Percentiles rank a stretch among this genome's conserved stretches.
Evolutionary conservation across 2,329 filamentous ascomycete species (phyloP).

Genomic region (Juglanconis oblonga): DNA sequence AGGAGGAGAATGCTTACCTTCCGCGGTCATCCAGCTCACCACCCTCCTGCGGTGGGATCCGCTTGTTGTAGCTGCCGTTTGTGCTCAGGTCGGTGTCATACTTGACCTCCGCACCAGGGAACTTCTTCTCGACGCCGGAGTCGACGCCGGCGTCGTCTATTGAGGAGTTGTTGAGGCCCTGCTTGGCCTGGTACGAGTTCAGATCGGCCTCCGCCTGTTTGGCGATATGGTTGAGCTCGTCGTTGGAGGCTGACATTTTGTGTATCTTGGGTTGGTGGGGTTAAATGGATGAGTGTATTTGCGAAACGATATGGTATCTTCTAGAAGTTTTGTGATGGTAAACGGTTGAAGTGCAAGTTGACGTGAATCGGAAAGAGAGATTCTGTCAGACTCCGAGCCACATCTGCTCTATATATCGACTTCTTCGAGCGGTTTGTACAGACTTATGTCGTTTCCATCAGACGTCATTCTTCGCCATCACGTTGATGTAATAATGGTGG

Average conservation of each 20-base stretch:
- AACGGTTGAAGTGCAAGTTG: no score
- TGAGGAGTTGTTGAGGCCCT: conserved; percentile 37
- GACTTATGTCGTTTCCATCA: background rate
- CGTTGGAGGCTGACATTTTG: conserved; percentile 21
- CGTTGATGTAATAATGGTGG: conserved; percentile 1
- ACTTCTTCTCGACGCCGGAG: conserved; percentile 39
- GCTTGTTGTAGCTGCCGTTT: conserved; percentile 43
- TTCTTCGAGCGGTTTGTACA: background rate
- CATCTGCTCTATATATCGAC: background rate
- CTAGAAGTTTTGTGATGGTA: background rate
- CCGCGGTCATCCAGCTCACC: conserved; percentile 42
- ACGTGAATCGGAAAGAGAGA: background rate
- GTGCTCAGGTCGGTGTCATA: conserved; percentile 43
- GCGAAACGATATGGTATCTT: background rate
- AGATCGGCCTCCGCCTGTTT: conserved; percentile 45
- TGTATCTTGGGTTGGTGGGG: background rate
- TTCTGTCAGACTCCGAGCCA: no score
- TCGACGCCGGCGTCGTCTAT: conserved; percentile 43
- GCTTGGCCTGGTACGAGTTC: conserved; percentile 47
- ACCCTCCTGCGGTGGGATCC: conserved; percentile 43
- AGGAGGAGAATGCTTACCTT: conserved; percentile 31
- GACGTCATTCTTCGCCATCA: background rate
- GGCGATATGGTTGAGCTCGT: conserved; percentile 41
- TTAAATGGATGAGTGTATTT: background rate
- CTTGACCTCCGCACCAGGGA: conserved; percentile 37